phyloP scores from a whole-genome alignment of 768 basidiomycete genomes.

The Kwoniella sp. region DNA sequence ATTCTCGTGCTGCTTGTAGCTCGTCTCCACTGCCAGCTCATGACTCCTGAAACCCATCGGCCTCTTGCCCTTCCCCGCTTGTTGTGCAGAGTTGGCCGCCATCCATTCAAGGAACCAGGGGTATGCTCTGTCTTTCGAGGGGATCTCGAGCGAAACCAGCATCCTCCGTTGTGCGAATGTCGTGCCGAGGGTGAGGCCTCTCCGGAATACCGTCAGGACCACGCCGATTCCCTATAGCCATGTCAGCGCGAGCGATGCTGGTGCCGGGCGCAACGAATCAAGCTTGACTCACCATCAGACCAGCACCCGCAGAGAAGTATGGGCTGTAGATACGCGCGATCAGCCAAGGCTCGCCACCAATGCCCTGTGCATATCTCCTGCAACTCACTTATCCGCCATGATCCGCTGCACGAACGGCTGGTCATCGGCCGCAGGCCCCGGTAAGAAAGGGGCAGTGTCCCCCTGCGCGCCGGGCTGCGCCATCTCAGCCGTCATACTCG shows the following conservation, averaged over 20 bases:
- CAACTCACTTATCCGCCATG: conserved; percentile 45
- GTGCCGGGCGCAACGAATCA: not conserved
- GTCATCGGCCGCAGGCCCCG: conserved; percentile 9
- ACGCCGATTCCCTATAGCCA: conserved; percentile 76
- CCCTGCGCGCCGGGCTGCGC: too few relatives aligned
- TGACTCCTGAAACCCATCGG: conserved; percentile 67
- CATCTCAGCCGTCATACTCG: not conserved
- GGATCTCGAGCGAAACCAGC: conserved; percentile 92
- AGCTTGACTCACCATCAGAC: conserved; percentile 70
- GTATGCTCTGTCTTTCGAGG: conserved; percentile 89
- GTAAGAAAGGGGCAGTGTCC: conserved; percentile 1
- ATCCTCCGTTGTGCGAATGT: conserved; percentile 78
- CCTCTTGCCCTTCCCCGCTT: conserved; percentile 26
- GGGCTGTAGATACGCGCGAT: conserved; percentile 58
- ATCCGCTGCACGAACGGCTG: conserved; percentile 32
- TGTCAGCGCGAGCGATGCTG: not conserved
- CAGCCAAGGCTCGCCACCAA: not conserved
- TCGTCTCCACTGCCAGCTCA: conserved; percentile 91
- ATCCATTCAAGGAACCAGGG: conserved; percentile 98
- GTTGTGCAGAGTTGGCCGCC: conserved; percentile 61
- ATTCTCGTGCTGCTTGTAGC: conserved; percentile 77
- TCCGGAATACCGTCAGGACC: conserved; percentile 68
- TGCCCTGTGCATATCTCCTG: too few relatives aligned
- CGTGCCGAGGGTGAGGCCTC: conserved; percentile 64
- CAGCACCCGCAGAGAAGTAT: conserved; percentile 96